These are phyloP conservation scores for Kentomonas sorsogonicus DNA, from an alignment of 208 protist species.

Conservation along the genomic window DNA sequence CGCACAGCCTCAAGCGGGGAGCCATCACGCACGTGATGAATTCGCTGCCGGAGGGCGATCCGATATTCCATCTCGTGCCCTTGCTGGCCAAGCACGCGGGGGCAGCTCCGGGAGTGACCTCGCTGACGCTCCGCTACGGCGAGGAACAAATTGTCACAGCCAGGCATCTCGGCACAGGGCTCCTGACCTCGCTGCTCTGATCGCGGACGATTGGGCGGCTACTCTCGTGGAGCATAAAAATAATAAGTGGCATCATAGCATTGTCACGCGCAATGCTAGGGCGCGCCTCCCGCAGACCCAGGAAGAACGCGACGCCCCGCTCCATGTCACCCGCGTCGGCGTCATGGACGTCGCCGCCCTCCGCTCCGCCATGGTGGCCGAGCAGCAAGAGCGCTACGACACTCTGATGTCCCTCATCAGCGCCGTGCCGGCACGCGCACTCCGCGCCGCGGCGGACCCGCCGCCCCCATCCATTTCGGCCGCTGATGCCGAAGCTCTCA, in stretches of 20 bases:
- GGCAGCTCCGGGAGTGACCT: neutral
- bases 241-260: conserved; percentile 10
- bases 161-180: conserved; percentile 13
- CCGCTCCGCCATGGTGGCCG: neutral
- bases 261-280: conserved; percentile 6
- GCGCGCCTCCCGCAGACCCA: conserved; percentile 8
- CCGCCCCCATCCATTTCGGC: neutral
- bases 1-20: conserved; percentile 20
- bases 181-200: conserved; percentile 14
- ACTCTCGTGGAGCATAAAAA: too few species aligned
- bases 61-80: neutral
- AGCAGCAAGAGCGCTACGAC: neutral
- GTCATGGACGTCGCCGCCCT: conserved; percentile 2
- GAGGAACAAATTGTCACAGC: conserved; percentile 2
- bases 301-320: neutral
- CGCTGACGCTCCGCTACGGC: conserved; percentile 17
- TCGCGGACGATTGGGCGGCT: conserved; percentile 10
- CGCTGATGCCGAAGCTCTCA: neutral
- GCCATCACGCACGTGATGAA: conserved; percentile 13
- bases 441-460: neutral
- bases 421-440: neutral
- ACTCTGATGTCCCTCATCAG: neutral
- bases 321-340: neutral
- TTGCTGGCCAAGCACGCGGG: conserved; percentile 18
- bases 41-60: neutral